Evolutionary conservation across 371 early-diverging fungal species (phyloP), one percentile per base, ranked within the genome.

Genomic region (Mortierella sp.): DNA sequence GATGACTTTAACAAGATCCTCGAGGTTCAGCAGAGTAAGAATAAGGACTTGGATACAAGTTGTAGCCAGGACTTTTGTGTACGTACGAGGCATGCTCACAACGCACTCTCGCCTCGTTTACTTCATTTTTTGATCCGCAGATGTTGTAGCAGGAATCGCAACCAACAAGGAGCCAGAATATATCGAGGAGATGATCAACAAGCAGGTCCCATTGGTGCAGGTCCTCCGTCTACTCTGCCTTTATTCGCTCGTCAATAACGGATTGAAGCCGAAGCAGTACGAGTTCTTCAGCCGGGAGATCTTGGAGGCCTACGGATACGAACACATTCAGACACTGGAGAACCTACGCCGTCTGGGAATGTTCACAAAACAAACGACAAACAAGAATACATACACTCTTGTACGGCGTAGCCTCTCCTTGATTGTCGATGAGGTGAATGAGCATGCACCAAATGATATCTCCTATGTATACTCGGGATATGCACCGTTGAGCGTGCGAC

Each of bases 391-490:
- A 51, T 86, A 81, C 71, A 74, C 81, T n/a, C 82, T 82, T 46
- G 73, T 93, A 48, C 87, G 92, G 41, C 87, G 91, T 64, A 61
- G 84, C n/a, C 81, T 97, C 14, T 85, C 89, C 14, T 80, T 97
- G 61, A 88, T 94, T 61, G 93, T 94, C 23, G 94, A 94, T 61
- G 92, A 97, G 45, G 94, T 93, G 19, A 89, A 94, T 61, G 95
- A 95, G 62, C 86, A 89, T 34, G 85, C 90, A 42, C 95, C 96
- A 0, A 89, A 90, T 45, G 98, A 97, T 80, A 87, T 95, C 0
- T 88, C 95, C 0, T 97, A 95, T 66, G 96, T 96, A 18, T 96
- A 95, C 68, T 93, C 94, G 0, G 98, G 98, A 3, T 97, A 94
- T 76, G 98, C 96, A 2, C 98, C 98, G 3, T 58, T 96, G 28